Percentiles rank a stretch among this genome's conserved stretches.
Conservation (phyloP, 2,329 filamentous ascomycete genomes). For the Aureobasidium uvarum region DNA sequence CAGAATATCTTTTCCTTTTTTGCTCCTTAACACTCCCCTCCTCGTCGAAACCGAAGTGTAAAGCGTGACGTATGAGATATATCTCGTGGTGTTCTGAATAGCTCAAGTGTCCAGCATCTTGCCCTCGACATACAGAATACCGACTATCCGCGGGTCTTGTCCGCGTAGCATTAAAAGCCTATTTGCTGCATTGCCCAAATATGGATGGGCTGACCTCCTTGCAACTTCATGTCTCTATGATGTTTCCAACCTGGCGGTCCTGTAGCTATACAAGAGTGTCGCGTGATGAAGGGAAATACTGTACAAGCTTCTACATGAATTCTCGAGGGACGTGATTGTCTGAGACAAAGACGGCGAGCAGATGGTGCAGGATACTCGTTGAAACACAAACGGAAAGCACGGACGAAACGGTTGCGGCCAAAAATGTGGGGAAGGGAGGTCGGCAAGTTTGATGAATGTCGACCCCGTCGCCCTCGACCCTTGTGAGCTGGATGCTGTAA, state of each 20-base stretch:
- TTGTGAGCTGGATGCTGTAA: conserved; percentile 3
- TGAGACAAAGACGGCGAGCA: conserved; percentile 5
- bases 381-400: conserved; percentile 13
- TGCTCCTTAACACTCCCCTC: neutral
- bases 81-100: neutral
- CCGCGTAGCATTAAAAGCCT: neutral
- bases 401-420: conserved; percentile 6
- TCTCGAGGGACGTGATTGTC: neutral
- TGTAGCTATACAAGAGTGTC: neutral
- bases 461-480: conserved; percentile 14
- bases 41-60: neutral
- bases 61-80: neutral
- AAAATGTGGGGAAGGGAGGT: conserved; percentile 12
- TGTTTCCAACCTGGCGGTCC: neutral
- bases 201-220: neutral
- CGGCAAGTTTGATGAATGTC: conserved; percentile 13
- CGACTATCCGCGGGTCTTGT: neutral
- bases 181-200: neutral
- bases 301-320: neutral
- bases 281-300: neutral
- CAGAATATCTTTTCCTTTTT: conserved; percentile 12
- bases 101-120: neutral
- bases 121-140: neutral
- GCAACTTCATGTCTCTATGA: neutral
- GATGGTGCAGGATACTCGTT: conserved; percentile 15